A percentile compares a stretch with the other conserved stretches of the same genome.
These are phyloP conservation scores for Candida dubliniensis DNA, from an alignment of 1,139 yeast genomes.

Conservation along the genomic window DNA sequence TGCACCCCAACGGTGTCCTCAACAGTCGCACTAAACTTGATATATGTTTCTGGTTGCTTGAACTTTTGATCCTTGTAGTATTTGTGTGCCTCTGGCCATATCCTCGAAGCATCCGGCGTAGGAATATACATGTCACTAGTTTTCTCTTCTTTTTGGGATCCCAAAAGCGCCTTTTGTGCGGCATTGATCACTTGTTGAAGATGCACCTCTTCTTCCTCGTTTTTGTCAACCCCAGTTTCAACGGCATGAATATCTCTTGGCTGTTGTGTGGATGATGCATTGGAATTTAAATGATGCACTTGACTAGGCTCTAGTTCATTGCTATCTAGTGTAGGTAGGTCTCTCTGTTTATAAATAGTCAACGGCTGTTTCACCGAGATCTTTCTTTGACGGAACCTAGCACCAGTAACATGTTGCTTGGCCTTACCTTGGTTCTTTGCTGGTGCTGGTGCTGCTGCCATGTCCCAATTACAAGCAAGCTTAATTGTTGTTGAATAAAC, in stretches of 20 bases:
- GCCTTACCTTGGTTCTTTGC: conserved; percentile 32
- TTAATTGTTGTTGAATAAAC: conserved; percentile 5
- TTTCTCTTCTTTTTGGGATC: conserved; percentile 23
- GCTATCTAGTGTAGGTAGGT: conserved; percentile 72
- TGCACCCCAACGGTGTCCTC: conserved; percentile 89
- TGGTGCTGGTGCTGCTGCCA: conserved; percentile 35
- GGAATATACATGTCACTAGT: conserved; percentile 69
- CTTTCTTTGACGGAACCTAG: conserved; percentile 86
- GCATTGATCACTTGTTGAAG: conserved; percentile 86
- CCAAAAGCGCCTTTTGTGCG: conserved; percentile 59
- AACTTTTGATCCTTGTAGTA: conserved; percentile 67
- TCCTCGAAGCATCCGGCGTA: conserved; percentile 89
- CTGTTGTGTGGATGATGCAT: conserved; percentile 45
- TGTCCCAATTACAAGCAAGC: too few relatives aligned
- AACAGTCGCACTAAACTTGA: conserved; percentile 89
- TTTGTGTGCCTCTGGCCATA: conserved; percentile 75
- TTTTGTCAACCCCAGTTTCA: conserved; percentile 97
- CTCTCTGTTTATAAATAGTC: conserved; percentile 73
- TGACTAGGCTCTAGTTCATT: conserved; percentile 49
- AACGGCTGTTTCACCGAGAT: conserved; percentile 89
- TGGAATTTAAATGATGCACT: conserved; percentile 38
- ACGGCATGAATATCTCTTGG: conserved; percentile 87
- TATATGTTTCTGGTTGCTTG: conserved; percentile 73
- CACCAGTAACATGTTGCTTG: conserved; percentile 47
- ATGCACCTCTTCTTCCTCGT: conserved; percentile 97